Evolutionary conservation across 2,329 filamentous ascomycete species (phyloP).

Genomic region (Harringtonia lauricola): DNA sequence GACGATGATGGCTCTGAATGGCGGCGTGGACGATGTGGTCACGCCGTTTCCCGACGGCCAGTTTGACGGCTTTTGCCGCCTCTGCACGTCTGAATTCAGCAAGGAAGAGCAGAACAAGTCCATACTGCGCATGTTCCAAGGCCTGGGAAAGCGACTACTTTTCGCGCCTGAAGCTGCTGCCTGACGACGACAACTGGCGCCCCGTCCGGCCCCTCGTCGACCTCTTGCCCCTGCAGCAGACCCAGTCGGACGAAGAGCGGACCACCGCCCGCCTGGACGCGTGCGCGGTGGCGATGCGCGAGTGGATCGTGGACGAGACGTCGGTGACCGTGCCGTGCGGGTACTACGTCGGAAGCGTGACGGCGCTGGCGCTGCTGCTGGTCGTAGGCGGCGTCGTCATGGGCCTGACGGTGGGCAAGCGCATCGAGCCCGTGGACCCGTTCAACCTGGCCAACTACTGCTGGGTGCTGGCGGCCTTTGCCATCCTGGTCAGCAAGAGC

Average conservation of each 20-base stretch:
- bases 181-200: background rate
- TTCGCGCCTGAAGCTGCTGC: background rate
- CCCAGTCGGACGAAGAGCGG: background rate
- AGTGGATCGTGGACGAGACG: background rate
- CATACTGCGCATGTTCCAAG: slow-evolving; percentile 1
- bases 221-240: background rate
- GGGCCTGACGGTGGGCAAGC: slow-evolving; percentile 15
- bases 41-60: background rate
- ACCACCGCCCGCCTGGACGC: background rate
- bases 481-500: slow-evolving; percentile 17
- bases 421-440: slow-evolving; percentile 19
- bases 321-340: background rate
- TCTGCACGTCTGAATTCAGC: slow-evolving; percentile 7
- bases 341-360: slow-evolving; percentile 3
- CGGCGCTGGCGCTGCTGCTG: slow-evolving; percentile 5
- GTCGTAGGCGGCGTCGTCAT: slow-evolving; percentile 15
- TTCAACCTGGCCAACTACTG: slow-evolving; percentile 16
- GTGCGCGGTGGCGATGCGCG: background rate
- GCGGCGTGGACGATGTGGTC: background rate
- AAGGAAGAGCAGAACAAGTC: background rate
- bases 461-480: slow-evolving; percentile 17
- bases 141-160: background rate
- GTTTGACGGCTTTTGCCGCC: slow-evolving; percentile 3
- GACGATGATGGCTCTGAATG: background rate
- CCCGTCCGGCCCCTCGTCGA: background rate